Conservation (phyloP, 2,329 filamentous ascomycete species). For the Cladosporium sp. region DNA sequence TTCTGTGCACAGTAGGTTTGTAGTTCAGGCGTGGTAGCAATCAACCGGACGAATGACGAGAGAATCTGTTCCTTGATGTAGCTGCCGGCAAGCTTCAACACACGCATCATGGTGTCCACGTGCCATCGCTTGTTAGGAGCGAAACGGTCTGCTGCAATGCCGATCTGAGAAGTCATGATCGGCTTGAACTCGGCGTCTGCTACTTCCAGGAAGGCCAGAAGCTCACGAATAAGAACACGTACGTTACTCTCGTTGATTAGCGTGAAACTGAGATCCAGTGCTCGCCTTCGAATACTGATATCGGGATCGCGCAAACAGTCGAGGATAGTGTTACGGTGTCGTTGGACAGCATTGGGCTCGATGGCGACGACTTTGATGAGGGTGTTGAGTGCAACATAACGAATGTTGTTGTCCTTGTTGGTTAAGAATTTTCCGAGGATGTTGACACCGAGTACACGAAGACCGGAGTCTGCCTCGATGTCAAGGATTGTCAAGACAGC, state of each 20-base stretch:
- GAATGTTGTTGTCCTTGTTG: slow-evolving; percentile 99
- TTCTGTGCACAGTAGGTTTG: slow-evolving; percentile 98
- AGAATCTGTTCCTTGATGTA: slow-evolving; percentile 98
- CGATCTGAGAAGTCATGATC: slow-evolving; percentile 97
- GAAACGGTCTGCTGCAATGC: slow-evolving; percentile 92
- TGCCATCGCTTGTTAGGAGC: slow-evolving; percentile 98
- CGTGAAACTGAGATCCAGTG: slow-evolving; percentile 96
- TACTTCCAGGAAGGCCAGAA: slow-evolving; percentile 92
- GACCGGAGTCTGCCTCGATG: slow-evolving; percentile 93
- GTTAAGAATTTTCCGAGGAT: slow-evolving; percentile 97
- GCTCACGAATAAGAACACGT: slow-evolving; percentile 85
- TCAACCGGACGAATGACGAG: slow-evolving; percentile 92
- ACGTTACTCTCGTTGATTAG: slow-evolving; percentile 97
- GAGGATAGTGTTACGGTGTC: slow-evolving; percentile 94
- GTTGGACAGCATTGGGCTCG: slow-evolving; percentile 94
- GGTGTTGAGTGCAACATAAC: slow-evolving; percentile 96
- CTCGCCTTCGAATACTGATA: slow-evolving; percentile 93
- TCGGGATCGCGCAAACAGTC: slow-evolving; percentile 96
- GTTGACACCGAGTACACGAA: slow-evolving; percentile 93
- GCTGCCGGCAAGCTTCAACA: slow-evolving; percentile 89
- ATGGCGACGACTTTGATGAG: slow-evolving; percentile 97
- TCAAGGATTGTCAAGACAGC: slow-evolving; percentile 95
- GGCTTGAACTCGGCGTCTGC: slow-evolving; percentile 99
- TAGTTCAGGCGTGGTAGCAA: slow-evolving; percentile 89
- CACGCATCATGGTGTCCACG: slow-evolving; percentile 93